These are phyloP conservation scores for Athelia sp. DNA, from an alignment of 1,284 basidiomycete species.

Conservation along the genomic window DNA sequence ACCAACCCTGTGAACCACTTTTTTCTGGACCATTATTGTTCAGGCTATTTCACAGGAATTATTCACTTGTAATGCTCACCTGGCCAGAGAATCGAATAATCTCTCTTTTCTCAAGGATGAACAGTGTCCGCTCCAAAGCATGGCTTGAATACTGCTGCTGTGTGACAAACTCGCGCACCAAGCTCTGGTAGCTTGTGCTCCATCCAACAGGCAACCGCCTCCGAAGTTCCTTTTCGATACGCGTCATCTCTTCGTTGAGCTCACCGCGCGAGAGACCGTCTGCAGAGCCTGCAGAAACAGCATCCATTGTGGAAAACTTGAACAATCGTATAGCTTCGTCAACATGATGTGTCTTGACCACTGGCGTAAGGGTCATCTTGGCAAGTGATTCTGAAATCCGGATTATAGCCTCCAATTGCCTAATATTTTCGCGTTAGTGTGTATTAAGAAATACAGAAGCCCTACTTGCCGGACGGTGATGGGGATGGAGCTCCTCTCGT, in stretches of 20 bases:
- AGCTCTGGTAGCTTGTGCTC: conserved; percentile 92
- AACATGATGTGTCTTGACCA: conserved; percentile 91
- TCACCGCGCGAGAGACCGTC: conserved; percentile 93
- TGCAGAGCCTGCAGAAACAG: conserved; percentile 88
- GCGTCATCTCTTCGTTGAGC: conserved; percentile 90
- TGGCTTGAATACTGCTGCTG: conserved; percentile 90
- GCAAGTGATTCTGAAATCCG: conserved; percentile 97
- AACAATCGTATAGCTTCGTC: conserved; percentile 98
- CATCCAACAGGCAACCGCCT: conserved; percentile 92
- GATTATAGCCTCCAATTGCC: conserved; percentile 98
- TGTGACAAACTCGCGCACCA: conserved; percentile 94
- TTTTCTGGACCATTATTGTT: conserved; percentile 37
- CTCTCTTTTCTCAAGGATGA: conserved; percentile 93
- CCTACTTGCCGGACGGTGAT: conserved; percentile 87
- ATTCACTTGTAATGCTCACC: conserved; percentile 27
- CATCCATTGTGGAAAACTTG: conserved; percentile 99
- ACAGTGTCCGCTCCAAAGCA: conserved; percentile 90
- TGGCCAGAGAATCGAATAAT: conserved; percentile 86
- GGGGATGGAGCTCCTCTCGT: conserved; percentile 96
- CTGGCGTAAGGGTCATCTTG: conserved; percentile 86
- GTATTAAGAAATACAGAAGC: background rate
- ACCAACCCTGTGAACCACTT: conserved; percentile 38
- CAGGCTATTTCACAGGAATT: conserved; percentile 7
- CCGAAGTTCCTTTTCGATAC: conserved; percentile 89
- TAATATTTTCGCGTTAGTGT: conserved; percentile 26